Evolutionary conservation across 108 stramenopile genomes (phyloP).

Genomic region (Cyclostephanos invisitatus): DNA sequence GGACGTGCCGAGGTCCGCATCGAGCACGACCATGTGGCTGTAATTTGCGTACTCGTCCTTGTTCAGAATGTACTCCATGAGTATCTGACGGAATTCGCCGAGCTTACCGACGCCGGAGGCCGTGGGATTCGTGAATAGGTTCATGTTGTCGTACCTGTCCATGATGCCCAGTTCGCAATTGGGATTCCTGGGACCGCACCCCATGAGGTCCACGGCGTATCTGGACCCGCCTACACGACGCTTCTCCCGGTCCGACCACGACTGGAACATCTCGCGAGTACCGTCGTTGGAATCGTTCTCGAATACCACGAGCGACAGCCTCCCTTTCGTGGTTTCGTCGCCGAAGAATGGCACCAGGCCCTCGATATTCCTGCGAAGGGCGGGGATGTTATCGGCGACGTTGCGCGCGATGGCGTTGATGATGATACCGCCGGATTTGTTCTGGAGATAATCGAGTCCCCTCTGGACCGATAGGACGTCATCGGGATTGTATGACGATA

Average conservation of each 20-base stretch:
- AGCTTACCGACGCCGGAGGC: slow-evolving; percentile 51
- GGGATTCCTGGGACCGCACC: slow-evolving; percentile 46
- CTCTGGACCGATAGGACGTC: slow-evolving; percentile 51
- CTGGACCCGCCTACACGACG: neutral
- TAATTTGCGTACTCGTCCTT: slow-evolving; percentile 44
- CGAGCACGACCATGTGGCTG: slow-evolving; percentile 55
- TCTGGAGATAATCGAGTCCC: slow-evolving; percentile 44
- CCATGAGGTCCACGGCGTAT: slow-evolving; percentile 50
- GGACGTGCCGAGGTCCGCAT: slow-evolving; percentile 50
- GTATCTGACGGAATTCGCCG: slow-evolving; percentile 53
- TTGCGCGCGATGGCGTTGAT: slow-evolving; percentile 56
- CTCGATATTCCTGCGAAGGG: slow-evolving; percentile 48
- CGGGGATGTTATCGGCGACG: slow-evolving; percentile 40
- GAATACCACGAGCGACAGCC: slow-evolving; percentile 48
- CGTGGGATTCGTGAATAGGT: slow-evolving; percentile 35
- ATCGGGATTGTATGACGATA: slow-evolving; percentile 45
- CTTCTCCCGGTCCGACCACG: slow-evolving; percentile 33
- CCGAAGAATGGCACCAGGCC: slow-evolving; percentile 44
- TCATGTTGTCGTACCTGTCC: slow-evolving; percentile 54
- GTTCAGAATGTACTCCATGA: slow-evolving; percentile 44
- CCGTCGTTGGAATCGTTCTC: slow-evolving; percentile 61
- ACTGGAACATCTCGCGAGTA: slow-evolving; percentile 38
- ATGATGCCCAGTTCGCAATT: slow-evolving; percentile 46
- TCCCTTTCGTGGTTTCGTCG: slow-evolving; percentile 16
- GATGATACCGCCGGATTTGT: slow-evolving; percentile 39